Base-by-base conservation (phyloP, 2,329 filamentous ascomycete genomes). In the Colletotrichum sp. region DNA sequence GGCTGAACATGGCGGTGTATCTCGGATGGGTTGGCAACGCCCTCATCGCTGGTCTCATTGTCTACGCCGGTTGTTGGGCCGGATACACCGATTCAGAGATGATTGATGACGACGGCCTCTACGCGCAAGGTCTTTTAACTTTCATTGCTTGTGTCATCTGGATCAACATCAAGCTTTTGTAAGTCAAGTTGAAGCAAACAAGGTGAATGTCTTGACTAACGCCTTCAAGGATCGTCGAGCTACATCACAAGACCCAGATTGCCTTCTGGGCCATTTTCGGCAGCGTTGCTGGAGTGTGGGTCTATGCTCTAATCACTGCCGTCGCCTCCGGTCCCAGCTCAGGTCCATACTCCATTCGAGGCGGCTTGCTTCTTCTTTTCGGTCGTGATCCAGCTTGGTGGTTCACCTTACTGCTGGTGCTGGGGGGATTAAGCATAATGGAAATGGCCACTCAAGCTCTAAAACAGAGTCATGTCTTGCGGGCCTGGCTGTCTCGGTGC, bases 1-100 rank as follows among this genome's bases (percentile, higher is more conserved):
- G 94, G 0, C 93, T 98, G 82, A 96, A 96, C 81, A 89, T 95
- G 78, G 87, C 88, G 63, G 89, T 95, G 72, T 98, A 95, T 80
- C 80, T 93, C 0, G 90, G 90, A 2, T 88, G 87, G 87, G 80
- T 81, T 62, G 79, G 66, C 30, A 78, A 73, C 55, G 71, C 64
- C 3, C 15, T 62, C 6, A 12, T 55, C 16, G 80, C 85, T 8
- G 69, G 60, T 2, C 52, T 34, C 39, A 88, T 90, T 78, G 87
- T 90, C 68, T 71, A 71, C n/a, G 69, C 69, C 2, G 69, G 69
- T 4, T 30, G 21, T 5, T 71, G 69, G 69, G 21, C n/a, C 1
- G 69, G 69, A 15, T 71, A 71, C 5, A 18, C n/a, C 8, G 69
- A 64, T 8, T 52, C 69, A 12, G 69, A 71, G 28, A 49, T 52